A percentile compares a stretch with the other conserved stretches of the same genome.
Evolutionary conservation across 169 alveolate genomes (phyloP).

Genomic region (Perkinsus olseni): DNA sequence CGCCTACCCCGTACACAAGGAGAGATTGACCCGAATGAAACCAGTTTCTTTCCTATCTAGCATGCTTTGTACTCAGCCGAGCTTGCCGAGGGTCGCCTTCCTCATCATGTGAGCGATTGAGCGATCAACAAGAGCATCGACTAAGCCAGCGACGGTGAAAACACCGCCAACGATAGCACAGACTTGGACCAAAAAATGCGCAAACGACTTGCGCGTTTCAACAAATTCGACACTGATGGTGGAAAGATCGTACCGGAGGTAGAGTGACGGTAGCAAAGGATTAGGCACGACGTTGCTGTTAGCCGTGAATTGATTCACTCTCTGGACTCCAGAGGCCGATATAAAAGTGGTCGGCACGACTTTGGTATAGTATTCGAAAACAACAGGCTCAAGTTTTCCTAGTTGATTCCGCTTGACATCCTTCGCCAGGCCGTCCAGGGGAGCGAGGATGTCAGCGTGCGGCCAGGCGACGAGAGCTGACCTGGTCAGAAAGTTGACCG

Average conservation of each 20-base stretch:
- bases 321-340: conserved; percentile 29
- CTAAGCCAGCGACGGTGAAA: conserved; percentile 60
- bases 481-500: conserved; percentile 13
- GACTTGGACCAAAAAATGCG: conserved; percentile 53
- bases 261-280: conserved; percentile 51
- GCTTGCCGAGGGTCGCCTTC: conserved; percentile 6
- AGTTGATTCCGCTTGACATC: background rate
- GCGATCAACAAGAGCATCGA: conserved; percentile 28
- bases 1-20: background rate
- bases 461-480: conserved; percentile 1
- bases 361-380: conserved; percentile 46
- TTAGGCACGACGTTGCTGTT: conserved; percentile 45
- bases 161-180: conserved; percentile 79
- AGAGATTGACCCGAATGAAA: background rate
- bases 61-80: conserved; percentile 3
- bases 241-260: conserved; percentile 63
- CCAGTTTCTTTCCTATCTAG: background rate
- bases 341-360: conserved; percentile 52
- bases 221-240: conserved; percentile 59
- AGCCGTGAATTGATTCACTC: conserved; percentile 56
- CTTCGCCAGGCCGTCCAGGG: conserved; percentile 44
- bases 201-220: conserved; percentile 37
- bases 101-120: background rate
- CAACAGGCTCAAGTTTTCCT: conserved; percentile 13
- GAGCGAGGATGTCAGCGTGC: conserved; percentile 41